A percentile compares a stretch with the other conserved stretches of the same genome.
These are phyloP conservation scores for Pyrenula massariospora DNA, from an alignment of 495 filamentous ascomycete genomes.

Conservation along the genomic window DNA sequence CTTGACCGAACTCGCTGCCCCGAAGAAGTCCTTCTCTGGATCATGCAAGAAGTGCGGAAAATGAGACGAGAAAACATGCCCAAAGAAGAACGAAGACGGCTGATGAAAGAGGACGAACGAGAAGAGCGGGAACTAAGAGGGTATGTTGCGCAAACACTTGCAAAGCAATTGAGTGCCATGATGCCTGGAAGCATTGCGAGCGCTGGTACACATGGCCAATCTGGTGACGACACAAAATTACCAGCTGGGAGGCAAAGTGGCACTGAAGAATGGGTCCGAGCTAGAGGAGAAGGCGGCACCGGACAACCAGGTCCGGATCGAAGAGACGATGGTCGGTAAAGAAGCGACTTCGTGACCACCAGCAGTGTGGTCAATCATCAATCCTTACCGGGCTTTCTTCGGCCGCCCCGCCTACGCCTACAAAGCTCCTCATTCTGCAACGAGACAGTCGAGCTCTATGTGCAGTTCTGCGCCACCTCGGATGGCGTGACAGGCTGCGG, in stretches of 20 bases:
- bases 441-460: too few relatives aligned
- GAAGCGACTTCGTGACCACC: background rate
- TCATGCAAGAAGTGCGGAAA: conserved; percentile 78
- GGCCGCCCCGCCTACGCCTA: background rate
- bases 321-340: conserved; percentile 23
- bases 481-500: too few relatives aligned
- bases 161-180: conserved; percentile 46
- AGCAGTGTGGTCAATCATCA: background rate
- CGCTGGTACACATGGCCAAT: conserved; percentile 10
- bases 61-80: conserved; percentile 65
- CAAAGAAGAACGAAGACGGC: conserved; percentile 67
- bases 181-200: conserved; percentile 22
- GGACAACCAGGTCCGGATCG: conserved; percentile 28
- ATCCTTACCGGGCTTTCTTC: background rate
- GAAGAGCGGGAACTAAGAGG: conserved; percentile 76
- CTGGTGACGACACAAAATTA: conserved; percentile 26
- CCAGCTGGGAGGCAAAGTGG: conserved; percentile 45
- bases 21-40: conserved; percentile 80
- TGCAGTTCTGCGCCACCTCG: too few relatives aligned
- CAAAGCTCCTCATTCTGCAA: background rate
- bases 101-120: conserved; percentile 79
- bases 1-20: conserved; percentile 59
- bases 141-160: conserved; percentile 63
- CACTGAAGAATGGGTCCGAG: conserved; percentile 50
- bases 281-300: conserved; percentile 42